phyloP scores from a whole-genome alignment of 768 basidiomycete genomes.

The Mycena filopes region DNA sequence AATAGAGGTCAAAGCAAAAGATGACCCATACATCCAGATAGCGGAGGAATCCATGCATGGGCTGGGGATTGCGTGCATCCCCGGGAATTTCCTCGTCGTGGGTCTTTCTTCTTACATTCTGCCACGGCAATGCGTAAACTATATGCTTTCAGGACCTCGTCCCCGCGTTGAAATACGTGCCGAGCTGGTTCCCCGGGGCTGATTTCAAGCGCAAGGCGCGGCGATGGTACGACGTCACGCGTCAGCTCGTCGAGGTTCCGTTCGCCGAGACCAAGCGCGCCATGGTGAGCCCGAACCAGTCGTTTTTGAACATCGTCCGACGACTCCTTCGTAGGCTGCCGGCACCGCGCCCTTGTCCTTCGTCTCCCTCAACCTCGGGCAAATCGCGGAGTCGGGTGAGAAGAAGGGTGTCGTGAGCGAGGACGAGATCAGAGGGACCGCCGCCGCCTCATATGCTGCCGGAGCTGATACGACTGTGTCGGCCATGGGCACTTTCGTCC shows the following conservation, averaged over 20 bases:
- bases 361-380: neutral
- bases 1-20: slow-evolving; percentile 33
- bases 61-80: slow-evolving; percentile 35
- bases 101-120: slow-evolving; percentile 9
- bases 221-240: slow-evolving; percentile 41
- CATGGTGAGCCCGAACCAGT: slow-evolving; percentile 40
- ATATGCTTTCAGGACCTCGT: slow-evolving; percentile 6
- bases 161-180: slow-evolving; percentile 39
- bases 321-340: neutral
- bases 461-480: slow-evolving; percentile 54
- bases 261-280: slow-evolving; percentile 46
- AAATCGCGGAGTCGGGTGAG: slow-evolving; percentile 31
- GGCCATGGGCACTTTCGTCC: slow-evolving; percentile 47
- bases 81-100: slow-evolving; percentile 45
- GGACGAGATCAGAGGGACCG: slow-evolving; percentile 43
- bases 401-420: no score
- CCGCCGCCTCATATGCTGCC: slow-evolving; percentile 45
- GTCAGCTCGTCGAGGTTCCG: slow-evolving; percentile 50
- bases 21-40: slow-evolving; percentile 41
- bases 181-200: slow-evolving; percentile 57
- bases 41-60: slow-evolving; percentile 40
- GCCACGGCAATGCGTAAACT: neutral
- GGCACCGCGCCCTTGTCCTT: neutral
- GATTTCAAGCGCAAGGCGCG: slow-evolving; percentile 54
- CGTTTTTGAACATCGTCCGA: neutral